Base-by-base conservation (phyloP, 352 stramenopile species). In the Phytopythium aichiense region DNA sequence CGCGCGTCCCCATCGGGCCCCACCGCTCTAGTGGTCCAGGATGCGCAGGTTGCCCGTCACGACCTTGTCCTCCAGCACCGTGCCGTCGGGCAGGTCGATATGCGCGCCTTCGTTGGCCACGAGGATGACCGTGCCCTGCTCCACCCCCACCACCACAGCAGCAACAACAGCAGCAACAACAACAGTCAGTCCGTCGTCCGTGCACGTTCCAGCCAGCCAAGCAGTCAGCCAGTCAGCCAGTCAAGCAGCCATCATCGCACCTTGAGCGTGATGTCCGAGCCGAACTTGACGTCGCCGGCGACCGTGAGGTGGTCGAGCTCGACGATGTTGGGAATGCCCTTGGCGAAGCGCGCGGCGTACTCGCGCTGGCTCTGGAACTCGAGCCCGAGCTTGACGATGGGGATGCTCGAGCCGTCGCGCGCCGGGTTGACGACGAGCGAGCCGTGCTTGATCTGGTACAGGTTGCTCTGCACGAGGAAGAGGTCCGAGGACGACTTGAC, bases 401-500 rank as follows among this genome's bases (percentile, higher is more conserved):
- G 92, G 59, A 96, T 97, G 23, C 84, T 93, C 61, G 82, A 64
- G 40, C 91, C 84, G 4, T 83, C 80, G 8, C 91, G 85, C 58
- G 74, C 78, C 25, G 84, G 79, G 60, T 94, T 97, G 76, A 97
- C 94, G 30, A 96, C 68, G 43, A 98, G 67, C 68, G 81, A 92
- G 43, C 92, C 92, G 66, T 98, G 92, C 66, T 96, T 95, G 66
- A 97, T 92, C 61, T 93, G 89, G 72, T 97, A 98, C 61, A 98
- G 65, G 71, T 97, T 97, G 22, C 83, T 96, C 75, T 98, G 92
- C 38, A 98, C 89, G 1, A 97, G 76, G 51, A 99, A 91, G 20
- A 99, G 83, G 69, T 99, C 98, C 48, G 95, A 98, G 56, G 96
- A 99, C 62, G 98, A 99, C 77, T 99, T 99, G 23, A 99, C 98